A percentile compares a stretch with the other conserved stretches of the same genome.
Evolutionary conservation across 108 stramenopile species (phyloP).

Genomic region (Nannochloropsis granulata): DNA sequence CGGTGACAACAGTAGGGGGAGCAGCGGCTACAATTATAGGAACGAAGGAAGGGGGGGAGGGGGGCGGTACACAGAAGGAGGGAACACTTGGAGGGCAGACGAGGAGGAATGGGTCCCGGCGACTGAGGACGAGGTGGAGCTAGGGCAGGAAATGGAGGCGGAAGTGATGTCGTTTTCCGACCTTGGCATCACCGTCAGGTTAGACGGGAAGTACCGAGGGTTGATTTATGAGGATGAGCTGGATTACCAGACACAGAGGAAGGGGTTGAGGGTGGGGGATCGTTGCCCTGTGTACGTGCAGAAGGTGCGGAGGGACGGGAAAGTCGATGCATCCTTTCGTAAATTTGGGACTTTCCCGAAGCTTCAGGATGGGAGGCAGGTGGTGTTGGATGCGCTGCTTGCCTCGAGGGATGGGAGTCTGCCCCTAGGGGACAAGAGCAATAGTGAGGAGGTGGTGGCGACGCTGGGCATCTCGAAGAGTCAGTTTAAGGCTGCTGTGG

Average conservation of each 20-base stretch:
- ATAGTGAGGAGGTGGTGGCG: neutral
- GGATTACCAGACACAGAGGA: neutral
- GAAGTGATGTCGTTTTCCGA: neutral
- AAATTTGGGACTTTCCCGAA: neutral
- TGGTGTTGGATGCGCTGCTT: neutral
- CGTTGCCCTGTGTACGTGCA: neutral
- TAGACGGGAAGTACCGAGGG: neutral
- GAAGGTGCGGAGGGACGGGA: neutral
- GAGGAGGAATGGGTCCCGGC: neutral
- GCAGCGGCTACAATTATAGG: too few relatives aligned
- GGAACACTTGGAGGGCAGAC: neutral
- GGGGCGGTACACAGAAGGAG: neutral
- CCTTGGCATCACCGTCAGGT: neutral
- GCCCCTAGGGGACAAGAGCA: neutral
- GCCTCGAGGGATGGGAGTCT: neutral
- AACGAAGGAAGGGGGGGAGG: neutral
- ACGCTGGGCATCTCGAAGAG: neutral
- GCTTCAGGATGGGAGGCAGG: neutral
- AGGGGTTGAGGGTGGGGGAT: neutral
- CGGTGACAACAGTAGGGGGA: neutral
- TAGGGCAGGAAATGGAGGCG: neutral
- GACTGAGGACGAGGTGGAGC: neutral
- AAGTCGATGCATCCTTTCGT: neutral
- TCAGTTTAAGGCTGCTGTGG: neutral
- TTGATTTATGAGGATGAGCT: neutral